Evolutionary conservation across 176 grass and related monocot genomes (phyloP), one percentile per base, ranked within the genome.

Genomic region (Lolium multiflorum): DNA sequence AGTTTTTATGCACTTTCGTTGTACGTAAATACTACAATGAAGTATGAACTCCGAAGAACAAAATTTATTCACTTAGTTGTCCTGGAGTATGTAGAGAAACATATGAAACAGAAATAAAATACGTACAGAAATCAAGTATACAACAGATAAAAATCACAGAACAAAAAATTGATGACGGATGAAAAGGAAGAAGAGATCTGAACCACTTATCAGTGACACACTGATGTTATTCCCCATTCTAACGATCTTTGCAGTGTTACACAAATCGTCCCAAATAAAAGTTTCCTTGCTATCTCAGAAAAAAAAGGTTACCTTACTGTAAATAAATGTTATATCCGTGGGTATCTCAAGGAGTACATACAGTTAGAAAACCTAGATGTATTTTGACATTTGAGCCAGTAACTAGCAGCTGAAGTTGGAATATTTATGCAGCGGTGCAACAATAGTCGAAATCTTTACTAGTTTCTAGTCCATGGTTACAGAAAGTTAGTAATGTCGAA

Each of bases 401-500:
- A 3, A 35, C 31, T 35, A 35, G 31, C 31, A 35, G 31, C 31
- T 35, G 31, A 3, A 35, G 31, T 35, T 35, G 31, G 31, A 35
- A 35, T 35, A 35, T 35, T 35, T 35, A 35, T 65, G 48, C 62
- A 85, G 35, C 17, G 25, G 51, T 50, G 25, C 22, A 74, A 73
- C 12, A 81, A 55, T 20, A 55, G 9, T 50, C 11, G 0, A n/a
- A 50, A 56, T 28, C 50, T 82, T 55, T 73, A 31, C 9, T 43
- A 73, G 38, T 20, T 12, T 44, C 39, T 51, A 55, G 28, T 74
- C 22, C 70, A 41, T 51, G 1, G 76, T 80, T 87, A 71, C 41
- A 80, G 66, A 61, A 74, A 87, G 28, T 47, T 41, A 81, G 6
- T 13, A 73, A 22, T 50, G 41, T 22, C 18, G 35, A 81, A 79